Evolutionary conservation across 805 yeast genomes (phyloP).

Genomic region (Barnettozyma pratensis): DNA sequence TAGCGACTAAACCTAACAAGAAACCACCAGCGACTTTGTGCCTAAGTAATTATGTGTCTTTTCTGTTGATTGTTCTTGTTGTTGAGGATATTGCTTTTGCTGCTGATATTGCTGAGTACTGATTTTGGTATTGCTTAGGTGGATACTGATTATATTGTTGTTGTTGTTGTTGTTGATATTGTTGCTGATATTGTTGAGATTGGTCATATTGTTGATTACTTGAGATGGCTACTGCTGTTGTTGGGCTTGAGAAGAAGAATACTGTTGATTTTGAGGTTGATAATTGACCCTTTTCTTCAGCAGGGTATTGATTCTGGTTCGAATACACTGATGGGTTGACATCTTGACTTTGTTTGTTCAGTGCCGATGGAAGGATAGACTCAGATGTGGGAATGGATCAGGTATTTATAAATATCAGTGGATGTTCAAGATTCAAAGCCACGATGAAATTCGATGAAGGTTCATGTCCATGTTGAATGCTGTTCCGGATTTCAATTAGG

Average conservation of each 20-base stretch:
- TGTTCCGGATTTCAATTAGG: no score
- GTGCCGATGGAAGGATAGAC: no score
- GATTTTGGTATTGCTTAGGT: not conserved
- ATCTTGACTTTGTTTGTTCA: no score
- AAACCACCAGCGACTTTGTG: slow-evolving; percentile 5
- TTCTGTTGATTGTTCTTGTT: not conserved
- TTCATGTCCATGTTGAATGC: no score
- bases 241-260: not conserved
- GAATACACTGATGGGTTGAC: not conserved
- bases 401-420: no score
- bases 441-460: no score
- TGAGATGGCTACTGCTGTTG: not conserved
- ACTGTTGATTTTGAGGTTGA: not conserved
- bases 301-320: not conserved
- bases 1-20: slow-evolving; percentile 1
- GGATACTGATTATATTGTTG: not conserved
- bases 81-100: not conserved
- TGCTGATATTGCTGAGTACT: not conserved
- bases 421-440: no score
- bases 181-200: not conserved
- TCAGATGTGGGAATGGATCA: no score
- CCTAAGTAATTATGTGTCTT: not conserved
- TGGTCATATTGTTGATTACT: not conserved
- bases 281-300: not conserved
- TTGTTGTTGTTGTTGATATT: not conserved